phyloP scores from a whole-genome alignment of 805 yeast genomes.

The Saccharomyces eubayanus region DNA sequence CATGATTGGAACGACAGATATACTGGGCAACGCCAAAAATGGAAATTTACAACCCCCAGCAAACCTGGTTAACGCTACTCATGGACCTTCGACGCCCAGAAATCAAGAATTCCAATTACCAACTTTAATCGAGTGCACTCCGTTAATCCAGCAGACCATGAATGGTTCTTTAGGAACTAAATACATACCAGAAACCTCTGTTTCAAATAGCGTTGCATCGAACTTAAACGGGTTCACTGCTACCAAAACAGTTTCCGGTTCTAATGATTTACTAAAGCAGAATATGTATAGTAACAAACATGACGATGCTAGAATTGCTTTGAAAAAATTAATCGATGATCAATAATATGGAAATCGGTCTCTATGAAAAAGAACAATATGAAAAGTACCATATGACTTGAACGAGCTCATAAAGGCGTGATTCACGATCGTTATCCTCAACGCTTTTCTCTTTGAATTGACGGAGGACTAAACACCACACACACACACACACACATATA shows the following conservation, averaged over 20 bases:
- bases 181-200: slow-evolving; percentile 10
- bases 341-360: background rate
- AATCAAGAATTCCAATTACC: slow-evolving; percentile 9
- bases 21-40: slow-evolving; percentile 1
- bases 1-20: background rate
- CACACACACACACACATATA: too few species aligned
- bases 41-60: background rate
- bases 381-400: background rate
- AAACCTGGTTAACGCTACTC: background rate
- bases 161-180: slow-evolving; percentile 22
- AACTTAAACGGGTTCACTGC: background rate
- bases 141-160: slow-evolving; percentile 29
- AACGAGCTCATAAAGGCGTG: background rate
- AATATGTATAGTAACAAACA: slow-evolving; percentile 7
- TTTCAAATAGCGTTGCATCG: background rate
- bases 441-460: background rate
- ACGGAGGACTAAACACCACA: background rate
- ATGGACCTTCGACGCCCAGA: slow-evolving; percentile 13
- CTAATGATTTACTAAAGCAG: background rate
- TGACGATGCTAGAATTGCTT: slow-evolving; percentile 28
- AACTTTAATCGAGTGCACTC: slow-evolving; percentile 24
- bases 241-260: slow-evolving; percentile 1
- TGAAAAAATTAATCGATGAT: slow-evolving; percentile 23
- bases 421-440: background rate
- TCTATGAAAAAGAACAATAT: background rate